Percentiles rank a stretch among this genome's conserved stretches.
These are phyloP conservation scores for Candida michaelii DNA, from an alignment of 805 yeast genomes.

Conservation along the genomic window DNA sequence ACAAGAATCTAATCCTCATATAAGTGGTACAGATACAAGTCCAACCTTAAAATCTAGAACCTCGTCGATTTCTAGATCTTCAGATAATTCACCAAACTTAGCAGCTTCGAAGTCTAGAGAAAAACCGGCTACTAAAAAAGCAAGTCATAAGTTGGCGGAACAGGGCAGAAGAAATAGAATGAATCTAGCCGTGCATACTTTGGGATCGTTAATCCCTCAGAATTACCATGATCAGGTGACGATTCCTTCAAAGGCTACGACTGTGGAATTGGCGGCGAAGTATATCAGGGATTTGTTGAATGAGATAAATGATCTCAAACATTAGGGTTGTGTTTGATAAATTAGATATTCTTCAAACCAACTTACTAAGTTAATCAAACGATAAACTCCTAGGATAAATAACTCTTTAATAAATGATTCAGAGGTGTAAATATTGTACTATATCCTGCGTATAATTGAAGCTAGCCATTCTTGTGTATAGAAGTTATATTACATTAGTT, in stretches of 20 bases:
- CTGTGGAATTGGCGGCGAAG: conserved; percentile 83
- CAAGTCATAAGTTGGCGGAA: conserved; percentile 88
- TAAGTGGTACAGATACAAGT: conserved; percentile 3
- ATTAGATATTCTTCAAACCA: too few species aligned
- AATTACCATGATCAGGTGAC: conserved; percentile 52
- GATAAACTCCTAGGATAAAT: too few species aligned
- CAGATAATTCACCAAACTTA: conserved; percentile 23
- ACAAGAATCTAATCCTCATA: conserved; percentile 18
- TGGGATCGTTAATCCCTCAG: conserved; percentile 68
- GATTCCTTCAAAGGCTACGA: conserved; percentile 89
- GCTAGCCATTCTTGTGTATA: too few species aligned
- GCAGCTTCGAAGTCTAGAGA: conserved; percentile 16
- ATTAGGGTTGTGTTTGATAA: not conserved
- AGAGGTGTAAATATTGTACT: too few species aligned
- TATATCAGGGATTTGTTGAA: conserved; percentile 50
- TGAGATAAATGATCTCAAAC: conserved; percentile 26
- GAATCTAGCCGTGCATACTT: conserved; percentile 80
- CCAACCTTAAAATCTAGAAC: conserved; percentile 15
- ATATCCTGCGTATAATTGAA: too few species aligned
- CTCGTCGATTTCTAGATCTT: conserved; percentile 17
- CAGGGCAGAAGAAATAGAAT: conserved; percentile 93
- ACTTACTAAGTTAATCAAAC: not conserved
- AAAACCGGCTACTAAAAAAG: conserved; percentile 50
- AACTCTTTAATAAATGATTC: too few species aligned
- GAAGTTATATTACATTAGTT: too few species aligned